phyloP scores from a whole-genome alignment of 805 yeast species.

The Wickerhamiella sergipiensis region DNA sequence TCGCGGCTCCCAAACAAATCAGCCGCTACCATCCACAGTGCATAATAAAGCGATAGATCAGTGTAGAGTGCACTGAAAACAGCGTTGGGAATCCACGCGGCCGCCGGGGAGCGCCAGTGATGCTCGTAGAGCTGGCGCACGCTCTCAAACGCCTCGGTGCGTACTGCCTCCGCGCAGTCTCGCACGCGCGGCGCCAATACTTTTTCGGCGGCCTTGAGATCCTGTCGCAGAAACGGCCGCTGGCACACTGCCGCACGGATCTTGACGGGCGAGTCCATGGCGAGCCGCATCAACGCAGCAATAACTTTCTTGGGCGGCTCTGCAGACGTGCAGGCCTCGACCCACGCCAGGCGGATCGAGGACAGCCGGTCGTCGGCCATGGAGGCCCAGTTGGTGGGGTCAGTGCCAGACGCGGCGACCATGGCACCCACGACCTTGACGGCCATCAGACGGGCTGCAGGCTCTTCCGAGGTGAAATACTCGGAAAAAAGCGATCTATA shows the following conservation, averaged over 20 bases:
- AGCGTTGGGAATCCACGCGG: neutral
- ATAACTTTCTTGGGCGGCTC: neutral
- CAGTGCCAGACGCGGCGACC: too few species aligned
- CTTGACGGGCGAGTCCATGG: neutral
- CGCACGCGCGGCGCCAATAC: neutral
- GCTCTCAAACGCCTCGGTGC: neutral
- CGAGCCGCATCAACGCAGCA: neutral
- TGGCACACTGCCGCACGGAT: neutral
- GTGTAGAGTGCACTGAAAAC: neutral
- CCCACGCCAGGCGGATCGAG: neutral
- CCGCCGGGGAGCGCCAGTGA: neutral
- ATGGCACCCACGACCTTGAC: neutral
- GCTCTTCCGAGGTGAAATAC: neutral
- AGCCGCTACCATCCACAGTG: neutral
- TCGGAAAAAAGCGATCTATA: neutral
- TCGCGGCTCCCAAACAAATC: neutral
- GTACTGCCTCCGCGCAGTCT: neutral
- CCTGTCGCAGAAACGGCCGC: neutral
- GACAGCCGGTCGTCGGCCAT: neutral
- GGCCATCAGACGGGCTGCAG: neutral
- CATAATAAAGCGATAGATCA: neutral
- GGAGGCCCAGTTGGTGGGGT: neutral
- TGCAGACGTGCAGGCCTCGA: neutral
- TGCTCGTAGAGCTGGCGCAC: neutral
- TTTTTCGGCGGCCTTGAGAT: neutral